These are phyloP conservation scores for Hymenochaete sp. DNA, from an alignment of 1,284 basidiomycete species.

Conservation along the genomic window DNA sequence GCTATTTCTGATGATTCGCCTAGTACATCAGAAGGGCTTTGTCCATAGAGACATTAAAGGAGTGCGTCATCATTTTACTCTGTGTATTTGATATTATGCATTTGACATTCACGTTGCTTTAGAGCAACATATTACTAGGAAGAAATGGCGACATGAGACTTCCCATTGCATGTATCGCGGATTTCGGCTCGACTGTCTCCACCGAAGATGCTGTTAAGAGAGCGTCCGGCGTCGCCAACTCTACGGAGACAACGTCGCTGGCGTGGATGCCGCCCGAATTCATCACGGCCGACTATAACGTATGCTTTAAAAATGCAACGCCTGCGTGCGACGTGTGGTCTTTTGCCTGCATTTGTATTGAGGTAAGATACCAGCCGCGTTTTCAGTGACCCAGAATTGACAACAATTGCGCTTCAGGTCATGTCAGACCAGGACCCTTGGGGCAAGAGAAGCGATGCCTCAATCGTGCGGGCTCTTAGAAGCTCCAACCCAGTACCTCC, in stretches of 20 bases:
- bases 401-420: no score
- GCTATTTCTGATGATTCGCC: not conserved
- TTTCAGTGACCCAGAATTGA: no score
- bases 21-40: not conserved
- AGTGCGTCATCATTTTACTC: not conserved
- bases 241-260: not conserved
- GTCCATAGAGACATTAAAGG: slow-evolving; percentile 8
- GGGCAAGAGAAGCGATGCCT: no score
- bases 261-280: slow-evolving; percentile 8
- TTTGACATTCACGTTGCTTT: not conserved
- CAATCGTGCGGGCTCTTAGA: no score
- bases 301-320: not conserved
- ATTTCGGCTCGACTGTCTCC: slow-evolving; percentile 8
- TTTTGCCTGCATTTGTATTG: slow-evolving; percentile 6
- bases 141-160: not conserved
- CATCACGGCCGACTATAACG: not conserved
- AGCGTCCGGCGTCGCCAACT: not conserved
- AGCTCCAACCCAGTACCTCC: no score
- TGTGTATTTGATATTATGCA: no score
- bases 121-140: slow-evolving; percentile 2
- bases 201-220: not conserved
- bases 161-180: not conserved
- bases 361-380: no score
- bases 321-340: slow-evolving; percentile 8
- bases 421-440: no score